phyloP scores from a whole-genome alignment of 2,329 filamentous ascomycete species.

The Tolypocladium sp. region DNA sequence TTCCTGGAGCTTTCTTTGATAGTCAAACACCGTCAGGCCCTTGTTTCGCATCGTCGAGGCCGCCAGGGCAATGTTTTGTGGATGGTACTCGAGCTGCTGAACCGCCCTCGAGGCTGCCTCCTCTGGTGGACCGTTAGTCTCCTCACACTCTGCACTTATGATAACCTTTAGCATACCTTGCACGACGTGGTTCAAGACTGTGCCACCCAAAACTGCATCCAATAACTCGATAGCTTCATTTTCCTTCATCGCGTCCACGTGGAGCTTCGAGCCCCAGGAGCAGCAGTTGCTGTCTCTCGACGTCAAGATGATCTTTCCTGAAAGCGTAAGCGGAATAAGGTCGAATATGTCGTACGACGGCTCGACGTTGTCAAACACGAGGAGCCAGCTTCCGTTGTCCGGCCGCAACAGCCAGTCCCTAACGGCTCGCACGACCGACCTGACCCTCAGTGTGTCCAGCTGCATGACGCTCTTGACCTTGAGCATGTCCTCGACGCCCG shows the following conservation, averaged over 20 bases:
- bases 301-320: constrained; percentile 14
- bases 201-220: constrained; percentile 3
- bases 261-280: constrained; percentile 11
- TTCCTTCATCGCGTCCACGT: constrained; percentile 10
- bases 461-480: constrained; percentile 12
- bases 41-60: constrained; percentile 13
- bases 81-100: constrained; percentile 9
- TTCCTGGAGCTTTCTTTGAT: constrained; percentile 5
- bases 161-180: constrained; percentile 5
- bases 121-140: neutral
- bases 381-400: constrained; percentile 13
- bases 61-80: constrained; percentile 10
- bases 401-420: constrained; percentile 16
- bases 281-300: constrained; percentile 12
- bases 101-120: constrained; percentile 9
- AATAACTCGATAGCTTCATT: constrained; percentile 10
- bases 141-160: neutral
- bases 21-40: constrained; percentile 7
- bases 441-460: constrained; percentile 11
- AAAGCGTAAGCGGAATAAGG: constrained; percentile 14
- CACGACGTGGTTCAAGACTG: neutral
- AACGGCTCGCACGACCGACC: constrained; percentile 14
- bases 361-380: constrained; percentile 15
- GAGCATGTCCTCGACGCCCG: constrained; percentile 14
- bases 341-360: constrained; percentile 14